phyloP scores from a whole-genome alignment of 1,284 basidiomycete species.

The Pholiota adiposa region DNA sequence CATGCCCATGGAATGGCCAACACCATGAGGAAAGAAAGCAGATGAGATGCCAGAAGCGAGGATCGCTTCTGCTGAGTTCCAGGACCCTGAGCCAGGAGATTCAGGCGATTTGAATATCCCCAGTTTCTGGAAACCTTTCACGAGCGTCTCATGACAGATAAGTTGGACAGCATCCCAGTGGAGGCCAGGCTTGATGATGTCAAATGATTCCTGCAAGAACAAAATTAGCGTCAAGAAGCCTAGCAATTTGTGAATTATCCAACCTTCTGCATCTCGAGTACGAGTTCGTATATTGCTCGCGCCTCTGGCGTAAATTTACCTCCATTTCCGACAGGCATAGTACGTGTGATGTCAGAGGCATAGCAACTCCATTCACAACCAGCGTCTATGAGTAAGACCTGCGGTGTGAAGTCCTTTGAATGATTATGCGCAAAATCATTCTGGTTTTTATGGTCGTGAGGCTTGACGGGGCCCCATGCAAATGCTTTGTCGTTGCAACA shows the following conservation, averaged over 20 bases:
- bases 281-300: conserved; percentile 81
- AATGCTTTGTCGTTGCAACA: conserved; percentile 85
- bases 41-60: conserved; percentile 76
- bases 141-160: conserved; percentile 77
- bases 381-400: conserved; percentile 90
- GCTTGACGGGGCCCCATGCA: conserved; percentile 72
- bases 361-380: conserved; percentile 90
- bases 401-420: conserved; percentile 58
- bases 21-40: conserved; percentile 91
- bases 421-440: conserved; percentile 47
- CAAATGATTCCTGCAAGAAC: conserved; percentile 51
- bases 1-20: conserved; percentile 87
- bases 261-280: conserved; percentile 87
- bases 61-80: conserved; percentile 69
- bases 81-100: conserved; percentile 50
- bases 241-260: background rate
- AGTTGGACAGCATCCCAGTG: conserved; percentile 90
- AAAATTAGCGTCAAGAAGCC: background rate
- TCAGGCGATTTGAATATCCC: conserved; percentile 78
- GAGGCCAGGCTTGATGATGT: conserved; percentile 67
- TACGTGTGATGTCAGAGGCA: conserved; percentile 83
- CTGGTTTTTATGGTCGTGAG: conserved; percentile 58
- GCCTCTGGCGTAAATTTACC: conserved; percentile 85
- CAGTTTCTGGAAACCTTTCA: conserved; percentile 79
- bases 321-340: conserved; percentile 86